phyloP scores from a whole-genome alignment of 1,284 basidiomycete genomes.

The Wolfiporia cocos region DNA sequence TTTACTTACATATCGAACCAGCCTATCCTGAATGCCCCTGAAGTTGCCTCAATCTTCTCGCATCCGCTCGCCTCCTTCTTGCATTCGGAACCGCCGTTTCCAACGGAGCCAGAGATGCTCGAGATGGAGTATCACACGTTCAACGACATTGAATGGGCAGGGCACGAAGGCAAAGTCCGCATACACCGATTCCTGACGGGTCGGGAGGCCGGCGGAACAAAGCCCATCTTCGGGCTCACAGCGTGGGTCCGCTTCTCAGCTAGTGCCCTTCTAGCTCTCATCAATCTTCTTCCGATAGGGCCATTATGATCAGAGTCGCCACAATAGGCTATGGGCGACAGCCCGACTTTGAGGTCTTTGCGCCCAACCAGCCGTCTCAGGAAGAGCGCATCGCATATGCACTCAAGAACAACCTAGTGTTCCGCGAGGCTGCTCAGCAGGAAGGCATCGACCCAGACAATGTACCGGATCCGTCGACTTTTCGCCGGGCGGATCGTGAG shows the following conservation, averaged over 20 bases:
- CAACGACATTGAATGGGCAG: slow-evolving; percentile 47
- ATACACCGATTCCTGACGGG: slow-evolving; percentile 80
- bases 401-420: slow-evolving; percentile 37
- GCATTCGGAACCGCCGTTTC: slow-evolving; percentile 54
- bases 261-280: background rate
- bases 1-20: no score
- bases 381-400: slow-evolving; percentile 57
- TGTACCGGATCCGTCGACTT: slow-evolving; percentile 13
- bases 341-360: slow-evolving; percentile 60
- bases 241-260: slow-evolving; percentile 43
- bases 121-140: slow-evolving; percentile 63
- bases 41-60: slow-evolving; percentile 77
- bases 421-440: slow-evolving; percentile 43
- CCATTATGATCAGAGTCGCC: slow-evolving; percentile 68
- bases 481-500: background rate
- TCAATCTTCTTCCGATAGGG: slow-evolving; percentile 33
- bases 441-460: slow-evolving; percentile 37
- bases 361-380: slow-evolving; percentile 47
- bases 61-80: slow-evolving; percentile 76
- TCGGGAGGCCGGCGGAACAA: slow-evolving; percentile 71
- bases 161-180: slow-evolving; percentile 35
- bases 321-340: slow-evolving; percentile 54
- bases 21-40: slow-evolving; percentile 74
- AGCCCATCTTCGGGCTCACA: slow-evolving; percentile 80
- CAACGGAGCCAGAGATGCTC: slow-evolving; percentile 46